phyloP scores from a whole-genome alignment of 257 asterid genomes.

The Solanum sparsipilum region DNA sequence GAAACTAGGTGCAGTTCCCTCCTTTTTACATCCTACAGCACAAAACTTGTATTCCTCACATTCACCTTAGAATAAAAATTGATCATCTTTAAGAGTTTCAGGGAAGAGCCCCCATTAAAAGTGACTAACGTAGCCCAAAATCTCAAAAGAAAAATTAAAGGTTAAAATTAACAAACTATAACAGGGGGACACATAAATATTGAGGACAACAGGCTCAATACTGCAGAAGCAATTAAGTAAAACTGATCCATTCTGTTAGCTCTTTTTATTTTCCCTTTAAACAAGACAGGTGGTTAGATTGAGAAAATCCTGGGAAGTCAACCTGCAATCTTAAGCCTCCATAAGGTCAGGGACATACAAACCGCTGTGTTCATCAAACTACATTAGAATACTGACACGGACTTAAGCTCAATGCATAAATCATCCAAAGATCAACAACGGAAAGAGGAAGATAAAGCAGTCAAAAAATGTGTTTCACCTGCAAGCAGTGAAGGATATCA shows the following conservation, averaged over 20 bases:
- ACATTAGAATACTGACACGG: not conserved
- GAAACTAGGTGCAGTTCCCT: not conserved
- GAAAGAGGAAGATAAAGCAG: not conserved
- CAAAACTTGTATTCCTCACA: not conserved
- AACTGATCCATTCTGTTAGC: not conserved
- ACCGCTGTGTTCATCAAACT: not conserved
- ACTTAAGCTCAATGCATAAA: not conserved
- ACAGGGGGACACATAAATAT: not conserved
- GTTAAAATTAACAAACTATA: not conserved
- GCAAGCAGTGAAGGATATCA: constrained; percentile 86
- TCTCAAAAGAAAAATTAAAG: not conserved
- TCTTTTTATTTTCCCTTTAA: not conserved
- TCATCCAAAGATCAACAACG: not conserved
- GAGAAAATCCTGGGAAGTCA: not conserved
- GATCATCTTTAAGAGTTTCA: not conserved
- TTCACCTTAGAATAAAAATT: not conserved
- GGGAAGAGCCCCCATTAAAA: not conserved
- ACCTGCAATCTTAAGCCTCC: not conserved
- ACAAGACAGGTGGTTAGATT: not conserved
- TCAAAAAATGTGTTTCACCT: constrained; percentile 27
- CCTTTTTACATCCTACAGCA: not conserved
- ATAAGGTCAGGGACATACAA: not conserved
- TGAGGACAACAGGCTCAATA: not conserved
- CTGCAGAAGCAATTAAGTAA: not conserved
- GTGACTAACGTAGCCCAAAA: not conserved